Base-by-base conservation (phyloP, 768 basidiomycete species). In the Leccinum variicolor region DNA sequence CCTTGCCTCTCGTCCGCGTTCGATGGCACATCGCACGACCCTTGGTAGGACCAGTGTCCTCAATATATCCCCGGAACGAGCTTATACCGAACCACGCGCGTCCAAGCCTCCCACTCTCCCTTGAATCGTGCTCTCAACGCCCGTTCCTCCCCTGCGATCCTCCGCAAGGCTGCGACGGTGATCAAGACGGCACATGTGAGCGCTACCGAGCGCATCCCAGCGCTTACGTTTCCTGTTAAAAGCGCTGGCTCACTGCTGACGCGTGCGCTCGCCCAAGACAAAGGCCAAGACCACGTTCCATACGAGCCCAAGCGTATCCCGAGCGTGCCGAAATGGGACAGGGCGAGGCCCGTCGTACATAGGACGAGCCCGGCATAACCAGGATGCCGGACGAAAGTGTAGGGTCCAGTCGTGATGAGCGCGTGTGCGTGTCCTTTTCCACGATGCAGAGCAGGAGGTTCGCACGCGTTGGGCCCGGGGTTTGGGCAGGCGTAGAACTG, bases 1-100 rank as follows among this genome's bases (percentile, higher is more conserved):
- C 17, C 14, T 39, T 29, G 21, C 39, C 1, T 52, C 31, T 21
- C 47, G 25, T 34, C 34, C 25, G 36, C 4, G 7, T 21, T 25
- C 45, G 1, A 14, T 25, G 21, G 21, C 21, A 41, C 17, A 23
- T 2, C 9, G 14, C 23, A 10, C 34, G 13, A 26, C 52, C 7
- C 8, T n/a, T n/a, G 10, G 39, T 41, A 41, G 39, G n/a, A 19
- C n/a, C 8, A 14, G 13, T 2, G 7, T 10, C 47, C 5, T 64
- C 61, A 83, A 64, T 77, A 78, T 14, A 84, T 39, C 29, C 77
- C 73, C 21, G 83, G 83, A 49, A 84, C 61, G 29, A 85, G 67
- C 54, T 66, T 81, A 54, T 78, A 82, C 9, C 74, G 79, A 11
- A 84, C 83, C 39, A 59, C 68, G 47, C 57, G 58, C 7, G 76